Conservation (phyloP, 2,329 filamentous ascomycete genomes). For the Alternaria longipes region DNA sequence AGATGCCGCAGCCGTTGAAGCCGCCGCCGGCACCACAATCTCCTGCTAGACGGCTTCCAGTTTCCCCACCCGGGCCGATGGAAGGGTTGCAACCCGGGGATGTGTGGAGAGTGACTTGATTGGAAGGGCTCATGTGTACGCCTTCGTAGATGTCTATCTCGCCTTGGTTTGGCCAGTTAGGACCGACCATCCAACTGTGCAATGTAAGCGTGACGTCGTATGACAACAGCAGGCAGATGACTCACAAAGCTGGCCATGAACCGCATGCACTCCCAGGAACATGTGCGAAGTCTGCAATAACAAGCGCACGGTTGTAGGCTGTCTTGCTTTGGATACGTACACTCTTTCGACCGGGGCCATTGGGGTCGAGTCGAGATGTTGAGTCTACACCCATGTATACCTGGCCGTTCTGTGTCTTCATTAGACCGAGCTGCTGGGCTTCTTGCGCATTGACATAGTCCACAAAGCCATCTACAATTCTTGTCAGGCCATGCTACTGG, state of each 20-base stretch:
- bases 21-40: constrained; percentile 51
- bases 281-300: constrained; percentile 54
- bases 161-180: constrained; percentile 52
- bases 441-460: constrained; percentile 47
- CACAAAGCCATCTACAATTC: constrained; percentile 47
- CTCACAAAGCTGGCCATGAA: constrained; percentile 52
- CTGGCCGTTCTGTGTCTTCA: constrained; percentile 44
- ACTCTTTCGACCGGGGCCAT: constrained; percentile 47
- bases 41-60: constrained; percentile 38
- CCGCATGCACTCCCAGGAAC: constrained; percentile 51
- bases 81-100: constrained; percentile 45
- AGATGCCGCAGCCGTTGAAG: constrained; percentile 46
- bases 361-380: constrained; percentile 39
- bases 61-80: constrained; percentile 46
- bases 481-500: not conserved
- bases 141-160: constrained; percentile 51
- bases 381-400: constrained; percentile 54
- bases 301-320: constrained; percentile 48
- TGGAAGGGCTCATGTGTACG: constrained; percentile 49
- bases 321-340: constrained; percentile 50
- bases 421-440: constrained; percentile 45
- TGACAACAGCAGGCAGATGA: not conserved
- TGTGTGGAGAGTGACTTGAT: constrained; percentile 52
- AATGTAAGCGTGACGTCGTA: constrained; percentile 12
- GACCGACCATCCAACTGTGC: constrained; percentile 50